Conservation (phyloP, 192 early-diverging fungal genomes). For the Coemansia sp. region DNA sequence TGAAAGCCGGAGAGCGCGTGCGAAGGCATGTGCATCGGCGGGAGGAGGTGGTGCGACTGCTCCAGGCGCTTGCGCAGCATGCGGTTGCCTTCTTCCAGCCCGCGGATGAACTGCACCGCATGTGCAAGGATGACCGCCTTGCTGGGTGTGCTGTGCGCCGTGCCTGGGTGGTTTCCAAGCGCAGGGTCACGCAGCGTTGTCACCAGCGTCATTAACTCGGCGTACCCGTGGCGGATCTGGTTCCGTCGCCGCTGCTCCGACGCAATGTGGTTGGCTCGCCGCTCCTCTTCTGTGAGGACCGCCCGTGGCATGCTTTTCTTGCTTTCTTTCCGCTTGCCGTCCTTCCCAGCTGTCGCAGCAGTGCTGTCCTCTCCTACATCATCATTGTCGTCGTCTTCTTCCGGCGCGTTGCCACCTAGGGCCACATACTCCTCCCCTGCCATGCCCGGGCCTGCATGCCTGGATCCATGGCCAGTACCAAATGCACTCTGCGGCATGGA, state of each 20-base stretch:
- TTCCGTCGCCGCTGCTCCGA: constrained; percentile 90
- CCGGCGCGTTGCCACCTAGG: neutral
- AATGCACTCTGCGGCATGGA: neutral
- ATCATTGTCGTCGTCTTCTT: constrained; percentile 1
- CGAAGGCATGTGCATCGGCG: constrained; percentile 18
- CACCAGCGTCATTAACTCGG: constrained; percentile 82
- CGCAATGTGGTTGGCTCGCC: constrained; percentile 92
- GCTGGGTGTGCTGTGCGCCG: constrained; percentile 73
- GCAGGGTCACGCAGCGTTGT: constrained; percentile 64
- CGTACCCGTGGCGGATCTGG: constrained; percentile 88
- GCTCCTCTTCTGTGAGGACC: constrained; percentile 84
- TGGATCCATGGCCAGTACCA: neutral
- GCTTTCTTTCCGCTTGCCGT: constrained; percentile 25
- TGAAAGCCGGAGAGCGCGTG: constrained; percentile 14
- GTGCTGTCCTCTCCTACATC: neutral
- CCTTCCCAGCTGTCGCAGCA: neutral
- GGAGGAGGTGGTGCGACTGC: constrained; percentile 17
- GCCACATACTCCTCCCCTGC: neutral
- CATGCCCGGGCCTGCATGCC: neutral
- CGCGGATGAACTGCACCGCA: constrained; percentile 71
- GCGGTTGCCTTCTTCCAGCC: constrained; percentile 50
- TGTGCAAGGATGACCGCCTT: constrained; percentile 84
- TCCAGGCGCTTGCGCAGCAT: constrained; percentile 42
- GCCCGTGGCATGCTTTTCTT: constrained; percentile 52
- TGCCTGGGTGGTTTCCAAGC: constrained; percentile 53